Percentiles rank a stretch among this genome's conserved stretches.
Evolutionary conservation across 1,139 yeast species (phyloP).

Genomic region (Hemisphaericaspora lyxosophila): DNA sequence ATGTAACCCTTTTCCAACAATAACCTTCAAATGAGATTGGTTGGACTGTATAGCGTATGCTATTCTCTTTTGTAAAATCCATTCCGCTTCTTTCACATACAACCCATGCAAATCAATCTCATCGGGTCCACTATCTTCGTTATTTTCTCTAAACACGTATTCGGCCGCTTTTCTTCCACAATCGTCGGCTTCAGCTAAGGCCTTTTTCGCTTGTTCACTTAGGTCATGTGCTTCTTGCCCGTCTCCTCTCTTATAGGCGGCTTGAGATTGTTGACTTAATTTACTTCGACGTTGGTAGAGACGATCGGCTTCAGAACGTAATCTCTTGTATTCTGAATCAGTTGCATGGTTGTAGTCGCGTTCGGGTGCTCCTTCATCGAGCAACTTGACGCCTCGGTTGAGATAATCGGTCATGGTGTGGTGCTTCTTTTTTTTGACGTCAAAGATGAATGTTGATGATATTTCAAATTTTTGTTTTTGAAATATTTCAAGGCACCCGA

Average conservation of each 20-base stretch:
- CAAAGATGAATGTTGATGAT: background rate
- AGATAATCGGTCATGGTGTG: slow-evolving; percentile 19
- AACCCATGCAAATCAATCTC: slow-evolving; percentile 95
- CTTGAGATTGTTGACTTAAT: slow-evolving; percentile 67
- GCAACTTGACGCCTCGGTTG: slow-evolving; percentile 41
- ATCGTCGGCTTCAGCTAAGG: slow-evolving; percentile 60
- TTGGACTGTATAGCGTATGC: slow-evolving; percentile 61
- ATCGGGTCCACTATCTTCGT: slow-evolving; percentile 76
- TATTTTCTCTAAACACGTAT: slow-evolving; percentile 85
- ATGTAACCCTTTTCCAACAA: slow-evolving; percentile 94
- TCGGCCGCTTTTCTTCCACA: slow-evolving; percentile 83
- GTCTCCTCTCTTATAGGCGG: slow-evolving; percentile 74
- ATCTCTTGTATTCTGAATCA: slow-evolving; percentile 61
- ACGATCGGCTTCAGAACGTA: slow-evolving; percentile 67
- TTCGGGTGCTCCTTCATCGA: slow-evolving; percentile 28
- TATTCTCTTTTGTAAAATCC: slow-evolving; percentile 70
- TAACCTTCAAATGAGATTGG: slow-evolving; percentile 60
- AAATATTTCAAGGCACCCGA: too few species aligned
- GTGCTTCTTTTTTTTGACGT: too few species aligned
- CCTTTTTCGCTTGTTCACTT: slow-evolving; percentile 66
- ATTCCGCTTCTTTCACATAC: slow-evolving; percentile 84
- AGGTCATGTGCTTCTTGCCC: slow-evolving; percentile 69
- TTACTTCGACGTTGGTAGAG: slow-evolving; percentile 59
- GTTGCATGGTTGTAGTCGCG: slow-evolving; percentile 73
- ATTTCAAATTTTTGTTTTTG: background rate